Evolutionary conservation across 495 filamentous ascomycete genomes (phyloP).

Genomic region (Lasiosphaeris hirsuta): DNA sequence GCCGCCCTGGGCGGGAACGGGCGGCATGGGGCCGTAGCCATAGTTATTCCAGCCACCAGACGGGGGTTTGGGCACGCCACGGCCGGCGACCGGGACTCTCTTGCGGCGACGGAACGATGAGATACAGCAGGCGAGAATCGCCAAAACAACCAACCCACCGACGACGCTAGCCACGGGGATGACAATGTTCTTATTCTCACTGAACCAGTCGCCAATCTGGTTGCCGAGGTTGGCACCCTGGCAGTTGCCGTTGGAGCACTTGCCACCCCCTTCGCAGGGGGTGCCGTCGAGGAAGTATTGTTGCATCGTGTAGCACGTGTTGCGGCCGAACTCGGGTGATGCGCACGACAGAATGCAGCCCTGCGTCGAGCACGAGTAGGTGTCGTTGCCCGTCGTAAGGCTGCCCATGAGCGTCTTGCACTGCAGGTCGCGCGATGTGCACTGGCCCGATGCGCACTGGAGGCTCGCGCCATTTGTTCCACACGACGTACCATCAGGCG

Average conservation of each 20-base stretch:
- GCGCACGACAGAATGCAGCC: conserved; percentile 76
- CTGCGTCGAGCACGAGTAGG: conserved; percentile 71
- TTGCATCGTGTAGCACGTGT: conserved; percentile 68
- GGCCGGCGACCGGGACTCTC: neutral
- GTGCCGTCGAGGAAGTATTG: conserved; percentile 97
- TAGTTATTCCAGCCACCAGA: conserved; percentile 4
- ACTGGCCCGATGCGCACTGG: conserved; percentile 89
- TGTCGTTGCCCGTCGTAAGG: conserved; percentile 71
- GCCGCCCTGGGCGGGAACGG: conserved; percentile 4
- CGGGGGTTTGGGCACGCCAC: neutral
- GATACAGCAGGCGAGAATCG: conserved; percentile 57
- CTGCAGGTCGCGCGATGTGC: conserved; percentile 87
- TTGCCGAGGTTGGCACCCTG: conserved; percentile 57
- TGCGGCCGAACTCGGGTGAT: conserved; percentile 61
- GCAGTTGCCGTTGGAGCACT: conserved; percentile 72
- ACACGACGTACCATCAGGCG: conserved; percentile 67
- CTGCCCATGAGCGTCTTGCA: conserved; percentile 83
- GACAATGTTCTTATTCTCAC: conserved; percentile 66
- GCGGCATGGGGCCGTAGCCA: conserved; percentile 10
- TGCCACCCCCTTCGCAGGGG: conserved; percentile 75
- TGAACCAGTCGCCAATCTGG: conserved; percentile 64
- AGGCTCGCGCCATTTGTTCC: conserved; percentile 55
- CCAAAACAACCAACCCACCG: conserved; percentile 63
- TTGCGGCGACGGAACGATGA: conserved; percentile 43
- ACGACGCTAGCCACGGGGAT: conserved; percentile 69